Conservation (phyloP, 2,329 filamentous ascomycete species). For the Cadophora sp. region DNA sequence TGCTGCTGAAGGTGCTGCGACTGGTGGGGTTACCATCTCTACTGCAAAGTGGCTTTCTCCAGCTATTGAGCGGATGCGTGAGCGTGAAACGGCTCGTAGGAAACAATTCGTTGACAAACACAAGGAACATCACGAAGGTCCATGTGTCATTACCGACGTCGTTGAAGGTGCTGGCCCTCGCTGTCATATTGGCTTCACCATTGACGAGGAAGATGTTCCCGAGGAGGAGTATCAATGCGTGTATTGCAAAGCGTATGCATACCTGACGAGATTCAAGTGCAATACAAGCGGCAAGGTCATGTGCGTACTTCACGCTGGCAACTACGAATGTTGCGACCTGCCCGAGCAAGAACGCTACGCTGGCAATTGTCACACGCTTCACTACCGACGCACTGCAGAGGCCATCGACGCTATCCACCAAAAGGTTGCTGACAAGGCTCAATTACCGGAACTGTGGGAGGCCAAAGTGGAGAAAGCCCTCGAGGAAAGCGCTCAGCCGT, state of each 20-base stretch:
- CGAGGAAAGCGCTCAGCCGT: constrained; percentile 82
- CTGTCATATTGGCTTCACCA: constrained; percentile 66
- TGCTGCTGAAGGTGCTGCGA: constrained; percentile 79
- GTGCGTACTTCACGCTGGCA: constrained; percentile 83
- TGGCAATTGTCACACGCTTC: constrained; percentile 74
- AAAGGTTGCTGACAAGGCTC: constrained; percentile 86
- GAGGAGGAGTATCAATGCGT: constrained; percentile 94
- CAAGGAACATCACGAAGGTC: constrained; percentile 52
- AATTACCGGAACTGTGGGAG: constrained; percentile 86
- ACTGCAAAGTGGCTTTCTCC: constrained; percentile 96
- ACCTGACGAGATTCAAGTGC: constrained; percentile 89
- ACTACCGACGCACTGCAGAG: constrained; percentile 79
- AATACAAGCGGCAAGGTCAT: constrained; percentile 79
- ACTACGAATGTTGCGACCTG: constrained; percentile 79
- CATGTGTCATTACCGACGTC: constrained; percentile 43
- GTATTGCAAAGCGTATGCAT: constrained; percentile 92
- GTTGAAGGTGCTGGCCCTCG: constrained; percentile 44
- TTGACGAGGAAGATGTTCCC: constrained; percentile 76
- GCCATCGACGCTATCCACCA: constrained; percentile 69
- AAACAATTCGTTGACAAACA: constrained; percentile 73
- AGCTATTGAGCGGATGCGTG: constrained; percentile 79
- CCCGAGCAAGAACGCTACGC: constrained; percentile 70
- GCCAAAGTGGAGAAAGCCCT: constrained; percentile 87
- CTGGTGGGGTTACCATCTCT: constrained; percentile 72
- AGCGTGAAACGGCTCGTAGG: constrained; percentile 74